These are phyloP conservation scores for Gryganskiella cystojenkinii DNA, from an alignment of 192 early-diverging fungal species.

Conservation along the genomic window DNA sequence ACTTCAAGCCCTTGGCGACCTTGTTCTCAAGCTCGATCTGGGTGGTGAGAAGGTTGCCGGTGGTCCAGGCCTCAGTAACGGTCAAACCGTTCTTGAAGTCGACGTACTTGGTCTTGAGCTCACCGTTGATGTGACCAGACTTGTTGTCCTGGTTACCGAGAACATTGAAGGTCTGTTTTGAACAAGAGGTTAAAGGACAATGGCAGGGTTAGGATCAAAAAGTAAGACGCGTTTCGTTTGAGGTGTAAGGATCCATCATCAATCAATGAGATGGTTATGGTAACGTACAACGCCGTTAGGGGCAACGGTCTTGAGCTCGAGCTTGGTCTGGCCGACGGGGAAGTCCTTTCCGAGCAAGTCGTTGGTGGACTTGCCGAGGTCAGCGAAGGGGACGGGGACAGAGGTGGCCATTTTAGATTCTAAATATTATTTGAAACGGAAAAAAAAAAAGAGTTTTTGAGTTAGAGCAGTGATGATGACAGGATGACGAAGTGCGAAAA, in stretches of 20 bases:
- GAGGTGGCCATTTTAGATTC: conserved; percentile 49
- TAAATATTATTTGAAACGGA: neutral
- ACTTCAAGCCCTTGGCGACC: conserved; percentile 96
- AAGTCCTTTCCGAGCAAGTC: conserved; percentile 98
- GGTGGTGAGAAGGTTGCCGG: conserved; percentile 90
- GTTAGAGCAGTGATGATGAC: too few species aligned
- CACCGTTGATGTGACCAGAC: conserved; percentile 92
- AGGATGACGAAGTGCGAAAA: neutral
- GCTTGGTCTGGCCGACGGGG: conserved; percentile 91
- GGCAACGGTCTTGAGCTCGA: conserved; percentile 97
- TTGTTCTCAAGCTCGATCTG: conserved; percentile 95
- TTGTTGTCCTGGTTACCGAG: conserved; percentile 95
- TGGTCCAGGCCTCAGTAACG: conserved; percentile 98
- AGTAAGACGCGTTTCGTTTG: too few species aligned
- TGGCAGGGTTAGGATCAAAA: neutral
- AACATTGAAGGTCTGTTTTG: conserved; percentile 90
- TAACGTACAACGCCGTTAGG: conserved; percentile 93
- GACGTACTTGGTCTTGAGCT: conserved; percentile 97
- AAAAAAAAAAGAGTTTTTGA: neutral
- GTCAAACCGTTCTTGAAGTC: conserved; percentile 95
- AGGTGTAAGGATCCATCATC: too few species aligned
- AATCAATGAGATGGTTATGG: too few species aligned
- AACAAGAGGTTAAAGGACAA: neutral
- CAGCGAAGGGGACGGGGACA: conserved; percentile 88
- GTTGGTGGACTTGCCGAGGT: conserved; percentile 94